Base-by-base conservation (phyloP, 148 eudicot species). In the Vaccinium macrocarpon region DNA sequence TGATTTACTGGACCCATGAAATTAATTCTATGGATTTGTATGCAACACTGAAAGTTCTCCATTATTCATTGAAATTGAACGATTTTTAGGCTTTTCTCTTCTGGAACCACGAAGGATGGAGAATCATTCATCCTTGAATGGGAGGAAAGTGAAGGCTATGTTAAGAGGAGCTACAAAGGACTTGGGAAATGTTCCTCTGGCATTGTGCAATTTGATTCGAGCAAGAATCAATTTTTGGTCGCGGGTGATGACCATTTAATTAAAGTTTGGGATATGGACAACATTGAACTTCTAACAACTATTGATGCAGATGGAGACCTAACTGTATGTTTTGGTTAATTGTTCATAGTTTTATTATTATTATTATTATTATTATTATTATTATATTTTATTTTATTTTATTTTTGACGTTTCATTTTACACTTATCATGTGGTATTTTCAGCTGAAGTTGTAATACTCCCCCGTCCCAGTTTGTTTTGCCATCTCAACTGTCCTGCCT, bases 231-330 rank as follows among this genome's bases (percentile, higher is more conserved):
- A 13, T 91, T 85, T 75, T 85, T 91, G 84, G 90, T 87, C 10
- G 91, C 91, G 29, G 91, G 93, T n/a, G 91, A 91, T 77, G 91
- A 91, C 49, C 87, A 84, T 73, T 59, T 85, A 4, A 81, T 91
- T 61, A 91, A 91, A 86, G 86, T 81, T 50, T 91, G 93, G 93
- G 93, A 89, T 73, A 86, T 91, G 85, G 88, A 91, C 87, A 49
- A 85, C 81, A 82, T 23, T 59, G 83, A 88, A 46, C 86, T 88
- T 53, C 78, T 89, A 56, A 84, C 87, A 50, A 81, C 80, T 70
- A 84, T 81, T 80, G 91, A 88, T 88, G 91, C 91, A 68, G 93
- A 91, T 75, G 93, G 93, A 84, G 93, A 89, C 74, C 87, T 91
- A 75, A 90, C 89, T 78, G 91, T 91, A 86, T 84, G 87, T 84